Evolutionary conservation across 495 filamentous ascomycete genomes (phyloP).

Genomic region (Tuber melanosporum): DNA sequence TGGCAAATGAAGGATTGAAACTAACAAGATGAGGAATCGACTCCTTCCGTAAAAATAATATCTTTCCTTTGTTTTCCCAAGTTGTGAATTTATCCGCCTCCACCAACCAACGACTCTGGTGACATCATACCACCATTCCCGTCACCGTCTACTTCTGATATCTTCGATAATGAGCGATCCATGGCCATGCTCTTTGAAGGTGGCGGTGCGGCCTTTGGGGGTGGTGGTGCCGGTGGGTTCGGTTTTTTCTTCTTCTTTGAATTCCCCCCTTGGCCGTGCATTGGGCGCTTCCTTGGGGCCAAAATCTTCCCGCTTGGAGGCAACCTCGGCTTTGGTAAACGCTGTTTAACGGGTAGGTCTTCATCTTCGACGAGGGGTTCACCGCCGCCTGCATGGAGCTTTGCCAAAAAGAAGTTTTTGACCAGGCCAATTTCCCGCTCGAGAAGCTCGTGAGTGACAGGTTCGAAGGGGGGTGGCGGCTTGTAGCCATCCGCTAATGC

Average conservation of each 20-base stretch:
- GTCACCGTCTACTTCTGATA: constrained; percentile 52
- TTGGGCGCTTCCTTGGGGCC: constrained; percentile 78
- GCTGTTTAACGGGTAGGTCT: constrained; percentile 84
- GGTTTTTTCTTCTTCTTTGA: constrained; percentile 65
- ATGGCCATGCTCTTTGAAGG: constrained; percentile 22
- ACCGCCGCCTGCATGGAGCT: constrained; percentile 79
- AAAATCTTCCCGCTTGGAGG: constrained; percentile 93
- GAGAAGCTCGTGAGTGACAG: constrained; percentile 72
- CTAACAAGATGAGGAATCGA: neutral
- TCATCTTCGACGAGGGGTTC: constrained; percentile 88
- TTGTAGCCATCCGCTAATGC: constrained; percentile 57
- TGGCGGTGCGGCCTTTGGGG: constrained; percentile 24
- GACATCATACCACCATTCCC: constrained; percentile 59
- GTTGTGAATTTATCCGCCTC: constrained; percentile 21
- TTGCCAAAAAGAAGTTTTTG: constrained; percentile 80
- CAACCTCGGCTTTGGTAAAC: constrained; percentile 83
- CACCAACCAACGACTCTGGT: constrained; percentile 53
- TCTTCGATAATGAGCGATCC: constrained; percentile 37
- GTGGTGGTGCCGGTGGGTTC: constrained; percentile 26
- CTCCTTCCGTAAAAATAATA: neutral
- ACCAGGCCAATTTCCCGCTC: constrained; percentile 74
- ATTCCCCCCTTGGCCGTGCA: constrained; percentile 64
- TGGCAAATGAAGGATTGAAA: neutral
- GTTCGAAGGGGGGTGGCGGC: constrained; percentile 65
- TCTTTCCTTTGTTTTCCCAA: too few species aligned